These are phyloP conservation scores for Zoysia pacifica DNA, from an alignment of 176 grass and related monocot species.

Conservation along the genomic window DNA sequence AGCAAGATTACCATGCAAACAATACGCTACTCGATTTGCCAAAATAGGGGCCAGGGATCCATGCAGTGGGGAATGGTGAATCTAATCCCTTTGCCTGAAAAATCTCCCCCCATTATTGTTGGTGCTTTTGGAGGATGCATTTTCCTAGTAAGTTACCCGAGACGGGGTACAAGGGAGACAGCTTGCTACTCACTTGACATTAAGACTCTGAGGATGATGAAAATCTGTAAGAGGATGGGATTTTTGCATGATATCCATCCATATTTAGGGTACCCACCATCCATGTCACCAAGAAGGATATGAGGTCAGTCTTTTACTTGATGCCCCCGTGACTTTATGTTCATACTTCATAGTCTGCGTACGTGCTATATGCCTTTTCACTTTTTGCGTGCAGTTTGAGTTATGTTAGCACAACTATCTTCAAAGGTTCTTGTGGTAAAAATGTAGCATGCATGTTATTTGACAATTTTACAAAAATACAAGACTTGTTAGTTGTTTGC, in stretches of 20 bases:
- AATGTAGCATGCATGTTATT: too few species aligned
- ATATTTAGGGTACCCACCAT: slow-evolving; percentile 15
- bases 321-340: too few species aligned
- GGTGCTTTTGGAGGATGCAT: not conserved
- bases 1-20: not conserved
- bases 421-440: too few species aligned
- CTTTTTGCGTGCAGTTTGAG: too few species aligned
- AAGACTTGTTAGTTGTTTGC: too few species aligned
- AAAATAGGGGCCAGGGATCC: not conserved
- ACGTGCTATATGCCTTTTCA: too few species aligned
- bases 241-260: not conserved
- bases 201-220: not conserved
- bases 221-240: too few species aligned
- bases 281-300: not conserved
- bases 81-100: not conserved
- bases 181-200: not conserved
- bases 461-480: too few species aligned
- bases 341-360: too few species aligned
- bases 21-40: not conserved
- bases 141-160: not conserved
- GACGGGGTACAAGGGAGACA: not conserved
- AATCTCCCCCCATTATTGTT: not conserved
- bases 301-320: not conserved
- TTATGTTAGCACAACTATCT: too few species aligned
- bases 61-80: not conserved